A percentile compares a stretch with the other conserved stretches of the same genome.
These are phyloP conservation scores for Jackrogersella multiformis DNA, from an alignment of 495 filamentous ascomycete genomes.

Conservation along the genomic window DNA sequence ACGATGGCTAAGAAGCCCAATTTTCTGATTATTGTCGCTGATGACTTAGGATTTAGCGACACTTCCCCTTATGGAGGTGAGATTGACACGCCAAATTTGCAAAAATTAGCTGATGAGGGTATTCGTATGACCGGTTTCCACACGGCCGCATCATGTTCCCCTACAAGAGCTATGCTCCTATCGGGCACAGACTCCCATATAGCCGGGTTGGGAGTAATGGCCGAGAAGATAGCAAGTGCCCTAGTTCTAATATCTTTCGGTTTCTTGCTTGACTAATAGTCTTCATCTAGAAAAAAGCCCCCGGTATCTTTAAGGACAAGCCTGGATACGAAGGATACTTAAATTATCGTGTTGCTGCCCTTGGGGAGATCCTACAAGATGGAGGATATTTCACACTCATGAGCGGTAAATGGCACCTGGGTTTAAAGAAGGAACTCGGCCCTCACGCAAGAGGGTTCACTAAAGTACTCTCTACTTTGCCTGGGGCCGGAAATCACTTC, in stretches of 20 bases:
- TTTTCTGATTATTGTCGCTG: conserved; percentile 68
- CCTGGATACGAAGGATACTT: conserved; percentile 71
- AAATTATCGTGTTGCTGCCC: conserved; percentile 66
- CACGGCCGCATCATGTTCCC: conserved; percentile 69
- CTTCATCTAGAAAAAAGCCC: conserved; percentile 39
- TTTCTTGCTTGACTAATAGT: conserved; percentile 2
- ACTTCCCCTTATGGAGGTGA: conserved; percentile 69
- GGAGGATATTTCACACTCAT: conserved; percentile 69
- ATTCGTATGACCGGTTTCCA: conserved; percentile 70
- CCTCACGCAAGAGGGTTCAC: conserved; percentile 56
- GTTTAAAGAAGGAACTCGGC: conserved; percentile 47
- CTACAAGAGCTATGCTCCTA: conserved; percentile 66
- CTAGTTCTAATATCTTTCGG: conserved; percentile 13
- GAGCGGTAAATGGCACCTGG: conserved; percentile 70
- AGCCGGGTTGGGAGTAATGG: conserved; percentile 55
- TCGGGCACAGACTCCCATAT: conserved; percentile 62
- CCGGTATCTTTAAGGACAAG: conserved; percentile 52
- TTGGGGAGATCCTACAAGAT: conserved; percentile 68
- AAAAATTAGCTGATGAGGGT: conserved; percentile 61
- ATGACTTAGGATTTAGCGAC: conserved; percentile 71
- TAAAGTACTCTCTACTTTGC: conserved; percentile 51
- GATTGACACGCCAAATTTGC: conserved; percentile 68
- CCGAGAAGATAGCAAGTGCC: conserved; percentile 46
- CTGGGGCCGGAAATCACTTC: conserved; percentile 65
- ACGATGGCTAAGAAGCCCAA: conserved; percentile 48